phyloP scores from a whole-genome alignment of 139 green algal genomes.

The Mesotaenium endlicherianum region DNA sequence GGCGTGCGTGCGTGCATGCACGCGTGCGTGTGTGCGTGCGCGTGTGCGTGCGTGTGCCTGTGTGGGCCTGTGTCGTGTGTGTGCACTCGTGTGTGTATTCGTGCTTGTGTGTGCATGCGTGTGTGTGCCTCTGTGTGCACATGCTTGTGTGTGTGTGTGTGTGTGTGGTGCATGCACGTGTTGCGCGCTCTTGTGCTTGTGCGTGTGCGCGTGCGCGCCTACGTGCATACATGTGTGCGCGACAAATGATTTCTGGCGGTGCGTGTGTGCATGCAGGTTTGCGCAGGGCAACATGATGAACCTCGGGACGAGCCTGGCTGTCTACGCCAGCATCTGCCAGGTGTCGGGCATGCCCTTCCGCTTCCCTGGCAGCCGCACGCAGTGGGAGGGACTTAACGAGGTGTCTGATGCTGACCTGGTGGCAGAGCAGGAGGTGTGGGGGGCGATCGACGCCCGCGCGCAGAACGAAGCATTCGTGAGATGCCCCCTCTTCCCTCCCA shows the following conservation, averaged over 20 bases:
- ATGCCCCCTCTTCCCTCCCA: neutral
- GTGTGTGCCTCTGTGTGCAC: no score
- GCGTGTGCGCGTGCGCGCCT: no score
- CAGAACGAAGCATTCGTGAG: conserved; percentile 14
- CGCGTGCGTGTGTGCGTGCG: neutral
- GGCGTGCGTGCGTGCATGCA: no score
- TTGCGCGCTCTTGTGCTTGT: no score
- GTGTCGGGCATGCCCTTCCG: neutral
- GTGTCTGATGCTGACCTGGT: conserved; percentile 26
- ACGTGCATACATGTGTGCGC: no score
- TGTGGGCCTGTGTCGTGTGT: no score
- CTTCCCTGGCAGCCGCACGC: conserved; percentile 10
- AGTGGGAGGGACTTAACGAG: conserved; percentile 24
- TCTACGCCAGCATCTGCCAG: conserved; percentile 33
- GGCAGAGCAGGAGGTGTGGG: conserved; percentile 20
- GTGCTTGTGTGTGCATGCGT: no score
- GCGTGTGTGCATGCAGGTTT: conserved; percentile 15
- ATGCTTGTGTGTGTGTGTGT: no score
- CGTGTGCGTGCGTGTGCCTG: neutral
- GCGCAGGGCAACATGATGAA: conserved; percentile 36
- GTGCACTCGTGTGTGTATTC: neutral
- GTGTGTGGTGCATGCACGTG: no score
- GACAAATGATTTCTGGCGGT: no score
- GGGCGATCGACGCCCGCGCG: neutral
- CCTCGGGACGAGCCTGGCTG: conserved; percentile 4